Evolutionary conservation across 1,284 basidiomycete species (phyloP).

Genomic region (Heterobasidion occidentale): DNA sequence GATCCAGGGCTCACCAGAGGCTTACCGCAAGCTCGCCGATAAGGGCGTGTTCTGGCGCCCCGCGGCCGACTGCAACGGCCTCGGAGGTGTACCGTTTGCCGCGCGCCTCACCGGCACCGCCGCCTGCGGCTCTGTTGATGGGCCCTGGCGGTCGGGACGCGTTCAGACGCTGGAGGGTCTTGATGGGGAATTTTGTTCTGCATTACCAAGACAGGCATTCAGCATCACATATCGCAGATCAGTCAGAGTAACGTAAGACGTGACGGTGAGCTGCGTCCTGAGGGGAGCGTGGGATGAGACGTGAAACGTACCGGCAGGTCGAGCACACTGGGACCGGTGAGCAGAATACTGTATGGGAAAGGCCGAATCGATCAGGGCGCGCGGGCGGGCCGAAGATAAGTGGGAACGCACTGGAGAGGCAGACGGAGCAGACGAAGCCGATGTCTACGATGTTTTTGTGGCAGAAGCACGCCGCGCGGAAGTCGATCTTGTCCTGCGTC

Average conservation of each 20-base stretch:
- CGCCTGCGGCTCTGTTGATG: conserved; percentile 5
- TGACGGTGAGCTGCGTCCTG: background rate
- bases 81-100: background rate
- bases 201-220: background rate
- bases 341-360: conserved; percentile 66
- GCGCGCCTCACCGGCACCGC: conserved; percentile 5
- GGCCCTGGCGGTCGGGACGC: conserved; percentile 32
- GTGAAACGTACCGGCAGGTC: conserved; percentile 69
- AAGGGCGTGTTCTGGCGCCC: conserved; percentile 6
- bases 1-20: too few relatives aligned
- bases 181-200: conserved; percentile 91
- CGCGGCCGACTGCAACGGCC: conserved; percentile 5
- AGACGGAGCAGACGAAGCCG: conserved; percentile 97
- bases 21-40: conserved; percentile 11
- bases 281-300: background rate
- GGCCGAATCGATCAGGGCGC: background rate
- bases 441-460: conserved; percentile 96
- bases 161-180: conserved; percentile 76
- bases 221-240: background rate
- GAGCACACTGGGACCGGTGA: conserved; percentile 88
- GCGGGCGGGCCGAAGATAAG: conserved; percentile 8
- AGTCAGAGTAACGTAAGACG: background rate
- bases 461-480: conserved; percentile 97
- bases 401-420: conserved; percentile 74
- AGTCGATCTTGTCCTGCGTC: conserved; percentile 92